Base-by-base conservation (phyloP, 257 asterid genomes). In the Lycium barbarum region DNA sequence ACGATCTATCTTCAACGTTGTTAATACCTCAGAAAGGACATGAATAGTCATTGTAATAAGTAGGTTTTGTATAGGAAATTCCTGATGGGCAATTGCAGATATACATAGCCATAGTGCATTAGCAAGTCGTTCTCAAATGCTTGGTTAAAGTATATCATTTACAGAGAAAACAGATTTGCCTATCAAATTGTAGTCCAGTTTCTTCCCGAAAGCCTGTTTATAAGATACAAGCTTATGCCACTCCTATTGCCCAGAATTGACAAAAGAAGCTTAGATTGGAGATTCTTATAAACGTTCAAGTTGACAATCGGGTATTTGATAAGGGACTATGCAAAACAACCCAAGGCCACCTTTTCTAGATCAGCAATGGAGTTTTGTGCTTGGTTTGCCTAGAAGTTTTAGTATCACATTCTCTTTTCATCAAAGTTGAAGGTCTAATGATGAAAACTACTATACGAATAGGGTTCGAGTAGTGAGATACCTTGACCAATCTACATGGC, bases 21-120 rank as follows among this genome's bases (percentile, higher is more conserved):
- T 78, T 78, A 78, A 78, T 78, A 78, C 47, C 49, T 78, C 65
- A 15, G 14, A 15, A 78, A 78, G 47, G 47, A 53, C 82, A 78
- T 47, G 38, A 13, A 53, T 78, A 53, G 49, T 58, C 49, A 53
- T 15, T 78, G 82, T 78, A 78, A 57, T 53, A 78, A 51, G 65
- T 78, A 53, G 82, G 63, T 78, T 78, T 78, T 78, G 82, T 78
- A 78, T 53, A 78, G 82, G 82, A 78, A 53, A 78, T 33, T 33
- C 49, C 65, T 51, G 0, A 22, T 76, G 62, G 82, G 3, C 66
- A 53, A 15, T 78, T 78, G 45, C 82, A 53, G 65, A 53, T 7
- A 33, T 33, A 78, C 81, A 76, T 76, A 76, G 47, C 62, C 49
- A 3, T 51, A 51, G 59, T 26, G 45, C 81, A 74, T 22, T 51